phyloP scores from a whole-genome alignment of 2,329 filamentous ascomycete species.

The Rutstroemia sp. region DNA sequence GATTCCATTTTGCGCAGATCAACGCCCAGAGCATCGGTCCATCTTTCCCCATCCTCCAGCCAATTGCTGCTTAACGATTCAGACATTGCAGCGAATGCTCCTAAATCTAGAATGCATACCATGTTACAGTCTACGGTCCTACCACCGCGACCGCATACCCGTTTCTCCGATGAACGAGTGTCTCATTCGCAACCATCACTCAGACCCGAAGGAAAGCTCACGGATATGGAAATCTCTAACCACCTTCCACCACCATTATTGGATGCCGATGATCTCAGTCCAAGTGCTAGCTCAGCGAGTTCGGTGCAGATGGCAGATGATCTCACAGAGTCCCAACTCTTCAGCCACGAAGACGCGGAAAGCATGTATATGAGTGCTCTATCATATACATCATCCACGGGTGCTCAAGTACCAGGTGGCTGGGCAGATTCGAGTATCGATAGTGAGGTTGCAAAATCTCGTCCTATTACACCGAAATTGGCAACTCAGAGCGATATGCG shows the following conservation, averaged over 20 bases:
- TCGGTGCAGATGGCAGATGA: conserved; percentile 34
- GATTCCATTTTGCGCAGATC: conserved; percentile 1
- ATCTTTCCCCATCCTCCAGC: conserved; percentile 24
- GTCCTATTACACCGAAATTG: conserved; percentile 17
- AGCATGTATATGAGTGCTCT: conserved; percentile 82
- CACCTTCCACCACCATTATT: background rate
- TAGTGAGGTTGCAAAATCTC: conserved; percentile 12
- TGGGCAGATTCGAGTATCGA: conserved; percentile 20
- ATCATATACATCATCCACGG: conserved; percentile 33
- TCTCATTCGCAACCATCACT: conserved; percentile 26
- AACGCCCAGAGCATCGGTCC: conserved; percentile 47
- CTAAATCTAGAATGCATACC: background rate
- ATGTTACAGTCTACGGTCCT: conserved; percentile 24
- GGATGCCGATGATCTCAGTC: background rate
- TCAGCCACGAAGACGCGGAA: conserved; percentile 72
- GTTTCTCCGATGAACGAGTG: conserved; percentile 23
- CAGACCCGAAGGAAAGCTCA: background rate
- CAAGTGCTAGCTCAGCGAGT: conserved; percentile 8
- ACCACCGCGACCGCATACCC: conserved; percentile 17
- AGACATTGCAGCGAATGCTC: background rate
- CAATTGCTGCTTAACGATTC: background rate
- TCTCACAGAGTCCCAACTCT: conserved; percentile 58
- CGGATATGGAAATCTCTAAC: background rate
- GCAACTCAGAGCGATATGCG: conserved; percentile 5
- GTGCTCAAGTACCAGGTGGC: conserved; percentile 20